phyloP scores from a whole-genome alignment of 176 grass and related monocot genomes.

The Raddia distichophylla region DNA sequence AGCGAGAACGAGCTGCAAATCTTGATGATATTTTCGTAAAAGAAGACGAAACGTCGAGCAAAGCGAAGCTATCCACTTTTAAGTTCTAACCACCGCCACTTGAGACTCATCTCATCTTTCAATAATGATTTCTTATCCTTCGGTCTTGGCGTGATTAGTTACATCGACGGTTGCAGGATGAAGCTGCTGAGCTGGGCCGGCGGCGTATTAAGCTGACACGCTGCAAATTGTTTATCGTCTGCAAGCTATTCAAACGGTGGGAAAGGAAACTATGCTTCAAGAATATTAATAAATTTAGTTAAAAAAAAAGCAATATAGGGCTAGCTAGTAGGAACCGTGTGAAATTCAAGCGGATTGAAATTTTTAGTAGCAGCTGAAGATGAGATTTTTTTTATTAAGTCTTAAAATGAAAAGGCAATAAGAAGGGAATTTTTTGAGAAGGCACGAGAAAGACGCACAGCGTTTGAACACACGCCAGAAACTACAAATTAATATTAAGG shows the following conservation, averaged over 20 bases:
- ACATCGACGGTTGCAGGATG: background rate
- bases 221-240: background rate
- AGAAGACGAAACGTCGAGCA: background rate
- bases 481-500: too few relatives aligned
- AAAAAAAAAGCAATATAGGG: background rate
- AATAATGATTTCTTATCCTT: background rate
- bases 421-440: background rate
- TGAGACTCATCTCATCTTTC: background rate
- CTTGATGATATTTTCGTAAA: background rate
- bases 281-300: background rate
- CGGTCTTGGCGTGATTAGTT: background rate
- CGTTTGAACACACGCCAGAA: too few relatives aligned
- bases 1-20: background rate
- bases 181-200: constrained; percentile 1
- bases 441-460: too few relatives aligned
- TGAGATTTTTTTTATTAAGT: background rate
- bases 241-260: background rate
- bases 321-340: background rate
- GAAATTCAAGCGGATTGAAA: background rate
- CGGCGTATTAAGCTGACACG: background rate
- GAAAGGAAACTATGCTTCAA: background rate
- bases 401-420: background rate
- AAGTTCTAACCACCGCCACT: background rate
- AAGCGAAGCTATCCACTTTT: background rate
- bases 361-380: background rate